A percentile compares a stretch with the other conserved stretches of the same genome.
phyloP scores from a whole-genome alignment of 345 rosid species.

The Populus pruinosa region DNA sequence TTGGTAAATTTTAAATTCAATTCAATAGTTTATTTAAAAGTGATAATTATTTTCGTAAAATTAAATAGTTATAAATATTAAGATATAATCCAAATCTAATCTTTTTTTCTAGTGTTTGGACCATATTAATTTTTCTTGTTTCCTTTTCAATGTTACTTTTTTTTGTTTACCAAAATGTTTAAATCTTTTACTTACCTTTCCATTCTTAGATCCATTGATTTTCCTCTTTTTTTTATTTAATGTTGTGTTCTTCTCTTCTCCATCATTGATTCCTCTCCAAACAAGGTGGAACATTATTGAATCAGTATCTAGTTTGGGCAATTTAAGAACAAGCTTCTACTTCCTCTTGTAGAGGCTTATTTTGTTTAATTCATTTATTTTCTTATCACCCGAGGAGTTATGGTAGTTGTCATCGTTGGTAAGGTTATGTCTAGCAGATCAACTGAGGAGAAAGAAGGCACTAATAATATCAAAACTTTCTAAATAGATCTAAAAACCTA shows the following conservation, averaged over 20 bases:
- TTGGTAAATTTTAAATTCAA: no score
- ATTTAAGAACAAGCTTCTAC: conserved; percentile 10
- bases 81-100: no score
- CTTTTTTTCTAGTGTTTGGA: no score
- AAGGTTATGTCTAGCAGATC: conserved; percentile 40
- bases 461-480: no score
- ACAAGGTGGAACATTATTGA: conserved; percentile 17
- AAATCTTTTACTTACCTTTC: conserved; percentile 23
- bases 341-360: background rate
- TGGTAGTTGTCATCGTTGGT: background rate
- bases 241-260: background rate
- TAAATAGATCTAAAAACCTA: no score
- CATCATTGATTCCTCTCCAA: conserved; percentile 18
- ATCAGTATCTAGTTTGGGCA: conserved; percentile 10
- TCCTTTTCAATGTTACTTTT: no score
- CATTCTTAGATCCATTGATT: conserved; percentile 41
- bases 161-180: background rate
- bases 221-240: conserved; percentile 33
- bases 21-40: background rate
- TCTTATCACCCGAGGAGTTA: background rate
- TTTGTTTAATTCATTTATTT: background rate
- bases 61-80: no score
- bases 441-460: conserved; percentile 26
- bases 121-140: no score
- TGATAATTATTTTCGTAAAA: no score